A percentile compares a stretch with the other conserved stretches of the same genome.
phyloP scores from a whole-genome alignment of 768 basidiomycete genomes.

The Cantharellus cinnabarinus region DNA sequence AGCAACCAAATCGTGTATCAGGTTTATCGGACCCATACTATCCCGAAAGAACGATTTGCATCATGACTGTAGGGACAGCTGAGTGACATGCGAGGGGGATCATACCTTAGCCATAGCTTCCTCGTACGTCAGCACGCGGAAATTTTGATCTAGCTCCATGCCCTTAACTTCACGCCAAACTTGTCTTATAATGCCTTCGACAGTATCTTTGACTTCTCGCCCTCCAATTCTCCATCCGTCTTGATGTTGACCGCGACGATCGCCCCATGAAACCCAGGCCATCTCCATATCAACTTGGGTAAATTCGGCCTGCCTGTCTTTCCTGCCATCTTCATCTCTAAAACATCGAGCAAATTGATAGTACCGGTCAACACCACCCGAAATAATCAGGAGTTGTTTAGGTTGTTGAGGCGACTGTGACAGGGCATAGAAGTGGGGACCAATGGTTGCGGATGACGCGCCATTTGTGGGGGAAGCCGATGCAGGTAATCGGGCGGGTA shows the following conservation, averaged over 20 bases:
- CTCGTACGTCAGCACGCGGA: conserved; percentile 70
- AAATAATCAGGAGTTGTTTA: conserved; percentile 80
- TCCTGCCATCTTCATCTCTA: conserved; percentile 86
- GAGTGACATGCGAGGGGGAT: background rate
- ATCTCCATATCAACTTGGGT: conserved; percentile 95
- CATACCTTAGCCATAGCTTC: conserved; percentile 74
- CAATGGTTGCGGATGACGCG: conserved; percentile 10
- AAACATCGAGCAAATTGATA: conserved; percentile 90
- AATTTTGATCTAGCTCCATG: conserved; percentile 35
- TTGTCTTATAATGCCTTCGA: conserved; percentile 50
- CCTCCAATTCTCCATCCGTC: conserved; percentile 69
- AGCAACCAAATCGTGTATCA: conserved; percentile 57
- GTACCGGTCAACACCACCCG: conserved; percentile 75
- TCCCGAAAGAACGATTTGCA: conserved; percentile 6
- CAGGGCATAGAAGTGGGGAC: conserved; percentile 56
- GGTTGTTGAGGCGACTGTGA: conserved; percentile 93
- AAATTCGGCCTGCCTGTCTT: conserved; percentile 91
- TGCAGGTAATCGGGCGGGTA: conserved; percentile 40
- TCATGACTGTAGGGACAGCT: conserved; percentile 6
- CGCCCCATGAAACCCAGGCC: conserved; percentile 79
- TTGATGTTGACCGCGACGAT: conserved; percentile 14
- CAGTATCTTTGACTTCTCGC: conserved; percentile 51
- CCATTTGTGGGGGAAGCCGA: conserved; percentile 8
- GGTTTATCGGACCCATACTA: conserved; percentile 93
- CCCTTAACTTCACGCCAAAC: conserved; percentile 61